Evolutionary conservation across 768 basidiomycete species (phyloP).

Genomic region (Paxillus rubicundulus): DNA sequence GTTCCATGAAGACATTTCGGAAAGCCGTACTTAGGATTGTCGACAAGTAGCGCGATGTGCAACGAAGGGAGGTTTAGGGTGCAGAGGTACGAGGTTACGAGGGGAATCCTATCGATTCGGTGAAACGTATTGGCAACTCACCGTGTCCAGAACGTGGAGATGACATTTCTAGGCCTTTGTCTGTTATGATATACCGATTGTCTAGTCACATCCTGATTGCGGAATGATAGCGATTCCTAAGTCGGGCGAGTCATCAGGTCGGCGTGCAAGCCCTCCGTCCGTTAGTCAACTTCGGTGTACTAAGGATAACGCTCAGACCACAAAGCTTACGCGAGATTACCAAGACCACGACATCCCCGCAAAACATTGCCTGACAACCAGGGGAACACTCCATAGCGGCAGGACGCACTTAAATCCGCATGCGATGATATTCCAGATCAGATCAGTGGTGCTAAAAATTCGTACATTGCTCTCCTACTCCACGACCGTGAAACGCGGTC

Average conservation of each 20-base stretch:
- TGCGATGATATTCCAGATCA: constrained; percentile 6
- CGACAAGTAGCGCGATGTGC: constrained; percentile 1
- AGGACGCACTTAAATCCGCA: constrained; percentile 11
- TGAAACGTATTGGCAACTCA: no score
- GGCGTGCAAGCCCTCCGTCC: neutral
- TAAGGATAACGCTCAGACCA: neutral
- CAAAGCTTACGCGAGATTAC: neutral
- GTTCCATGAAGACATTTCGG: constrained; percentile 2
- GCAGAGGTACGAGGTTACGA: neutral
- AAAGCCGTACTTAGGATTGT: neutral
- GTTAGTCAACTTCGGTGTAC: neutral
- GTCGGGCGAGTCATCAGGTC: neutral
- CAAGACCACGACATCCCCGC: constrained; percentile 14
- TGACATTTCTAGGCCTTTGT: no score
- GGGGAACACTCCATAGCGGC: neutral
- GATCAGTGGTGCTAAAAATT: neutral
- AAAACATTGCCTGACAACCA: constrained; percentile 1
- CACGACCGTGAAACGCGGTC: neutral
- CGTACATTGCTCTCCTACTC: neutral
- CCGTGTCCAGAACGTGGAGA: no score
- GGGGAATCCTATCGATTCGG: no score
- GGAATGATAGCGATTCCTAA: no score
- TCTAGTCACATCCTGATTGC: no score
- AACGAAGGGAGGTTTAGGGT: neutral
- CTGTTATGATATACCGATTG: no score